Evolutionary conservation across 768 basidiomycete genomes (phyloP).

Genomic region (Mycena rebaudengoi): DNA sequence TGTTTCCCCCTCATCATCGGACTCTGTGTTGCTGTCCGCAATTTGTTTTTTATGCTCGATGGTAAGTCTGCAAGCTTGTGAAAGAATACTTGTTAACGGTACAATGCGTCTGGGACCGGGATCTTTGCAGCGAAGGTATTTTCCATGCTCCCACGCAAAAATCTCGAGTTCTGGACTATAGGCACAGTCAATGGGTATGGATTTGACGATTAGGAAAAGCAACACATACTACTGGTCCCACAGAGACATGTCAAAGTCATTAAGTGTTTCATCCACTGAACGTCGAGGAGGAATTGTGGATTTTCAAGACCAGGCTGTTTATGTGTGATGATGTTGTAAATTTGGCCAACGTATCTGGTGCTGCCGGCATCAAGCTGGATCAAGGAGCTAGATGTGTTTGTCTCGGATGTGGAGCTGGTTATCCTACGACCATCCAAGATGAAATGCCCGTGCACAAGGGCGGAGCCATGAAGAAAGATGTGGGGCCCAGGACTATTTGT

Average conservation of each 20-base stretch:
- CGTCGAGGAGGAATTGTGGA: neutral
- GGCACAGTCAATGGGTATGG: neutral
- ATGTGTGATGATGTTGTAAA: constrained; percentile 12
- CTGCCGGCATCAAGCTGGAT: constrained; percentile 10
- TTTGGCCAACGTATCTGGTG: constrained; percentile 11
- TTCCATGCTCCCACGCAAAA: constrained; percentile 12
- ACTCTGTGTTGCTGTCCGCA: neutral
- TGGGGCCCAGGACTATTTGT: neutral
- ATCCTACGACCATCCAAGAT: neutral
- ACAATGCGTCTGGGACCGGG: neutral
- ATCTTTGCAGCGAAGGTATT: neutral
- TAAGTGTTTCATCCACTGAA: constrained; percentile 6
- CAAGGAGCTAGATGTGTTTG: neutral
- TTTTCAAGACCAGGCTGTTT: neutral
- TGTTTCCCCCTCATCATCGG: neutral
- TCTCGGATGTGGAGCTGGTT: neutral
- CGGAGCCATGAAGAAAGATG: neutral
- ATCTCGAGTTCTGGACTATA: constrained; percentile 14
- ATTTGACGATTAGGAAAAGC: neutral
- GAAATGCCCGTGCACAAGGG: neutral
- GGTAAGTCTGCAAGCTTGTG: constrained; percentile 13
- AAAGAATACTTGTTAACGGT: neutral
- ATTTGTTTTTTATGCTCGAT: neutral
- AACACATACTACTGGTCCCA: constrained; percentile 16
- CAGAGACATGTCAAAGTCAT: neutral